These are phyloP conservation scores for Sporothrix humicola DNA, from an alignment of 2,329 filamentous ascomycete species.

Conservation along the genomic window DNA sequence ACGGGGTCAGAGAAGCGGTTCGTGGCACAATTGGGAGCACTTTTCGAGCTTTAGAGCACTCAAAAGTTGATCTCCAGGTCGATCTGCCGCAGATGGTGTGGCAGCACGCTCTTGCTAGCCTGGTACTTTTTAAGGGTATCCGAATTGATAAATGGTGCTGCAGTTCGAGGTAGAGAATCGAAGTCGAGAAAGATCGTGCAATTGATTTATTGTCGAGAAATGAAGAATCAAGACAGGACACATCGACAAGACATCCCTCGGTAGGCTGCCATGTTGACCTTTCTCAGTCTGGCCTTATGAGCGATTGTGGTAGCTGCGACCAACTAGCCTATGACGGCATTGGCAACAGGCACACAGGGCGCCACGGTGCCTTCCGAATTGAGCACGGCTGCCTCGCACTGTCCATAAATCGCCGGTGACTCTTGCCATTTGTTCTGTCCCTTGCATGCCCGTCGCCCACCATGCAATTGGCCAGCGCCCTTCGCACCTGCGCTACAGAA, in stretches of 20 bases:
- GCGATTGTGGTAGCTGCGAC: slow-evolving; percentile 23
- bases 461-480: slow-evolving; percentile 11
- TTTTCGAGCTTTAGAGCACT: background rate
- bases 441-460: slow-evolving; percentile 21
- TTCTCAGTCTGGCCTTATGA: slow-evolving; percentile 3
- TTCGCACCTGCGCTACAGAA: background rate
- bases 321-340: slow-evolving; percentile 33
- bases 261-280: slow-evolving; percentile 3
- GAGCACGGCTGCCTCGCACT: background rate
- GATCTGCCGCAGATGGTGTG: background rate
- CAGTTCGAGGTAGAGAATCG: background rate
- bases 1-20: background rate
- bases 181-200: background rate
- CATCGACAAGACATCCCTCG: slow-evolving; percentile 9
- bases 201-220: background rate
- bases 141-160: background rate
- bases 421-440: background rate
- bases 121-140: background rate
- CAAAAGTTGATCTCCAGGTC: background rate
- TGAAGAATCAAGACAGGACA: slow-evolving; percentile 2
- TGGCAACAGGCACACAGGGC: background rate
- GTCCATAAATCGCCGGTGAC: slow-evolving; percentile 1
- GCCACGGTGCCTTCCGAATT: slow-evolving; percentile 8
- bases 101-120: background rate
- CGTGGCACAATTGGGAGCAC: background rate